Evolutionary conservation across 108 stramenopile species (phyloP).

Genomic region (Nitzschia sp.): DNA sequence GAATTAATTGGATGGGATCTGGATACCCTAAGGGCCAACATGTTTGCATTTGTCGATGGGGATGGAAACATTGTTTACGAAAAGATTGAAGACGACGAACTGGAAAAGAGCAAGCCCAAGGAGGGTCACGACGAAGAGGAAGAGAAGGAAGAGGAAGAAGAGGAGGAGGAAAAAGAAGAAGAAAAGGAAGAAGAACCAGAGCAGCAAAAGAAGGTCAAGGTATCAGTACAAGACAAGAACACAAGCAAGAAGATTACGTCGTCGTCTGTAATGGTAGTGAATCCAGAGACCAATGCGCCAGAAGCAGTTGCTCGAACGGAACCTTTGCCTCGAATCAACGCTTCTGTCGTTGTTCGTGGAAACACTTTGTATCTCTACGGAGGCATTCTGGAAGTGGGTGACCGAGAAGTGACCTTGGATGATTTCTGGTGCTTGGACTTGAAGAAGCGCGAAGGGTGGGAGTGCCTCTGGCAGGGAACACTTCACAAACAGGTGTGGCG

Average conservation of each 20-base stretch:
- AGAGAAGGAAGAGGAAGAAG: constrained; percentile 31
- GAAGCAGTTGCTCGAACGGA: constrained; percentile 63
- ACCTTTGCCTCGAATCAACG: constrained; percentile 83
- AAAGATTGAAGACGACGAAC: constrained; percentile 59
- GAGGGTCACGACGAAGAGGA: constrained; percentile 22
- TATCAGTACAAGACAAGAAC: not conserved
- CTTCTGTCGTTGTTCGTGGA: constrained; percentile 44
- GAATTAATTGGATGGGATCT: constrained; percentile 73
- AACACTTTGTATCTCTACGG: constrained; percentile 70
- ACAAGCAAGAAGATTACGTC: constrained; percentile 25
- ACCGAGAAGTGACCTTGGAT: constrained; percentile 88
- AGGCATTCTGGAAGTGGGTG: constrained; percentile 88
- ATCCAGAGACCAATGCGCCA: constrained; percentile 57
- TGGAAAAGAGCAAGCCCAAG: constrained; percentile 29
- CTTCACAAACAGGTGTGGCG: constrained; percentile 91
- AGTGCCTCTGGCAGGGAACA: constrained; percentile 77
- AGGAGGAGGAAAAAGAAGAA: constrained; percentile 46
- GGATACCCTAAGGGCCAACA: constrained; percentile 76
- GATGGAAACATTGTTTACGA: constrained; percentile 88
- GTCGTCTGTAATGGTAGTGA: constrained; percentile 66
- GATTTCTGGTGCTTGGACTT: constrained; percentile 87
- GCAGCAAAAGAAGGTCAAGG: constrained; percentile 7
- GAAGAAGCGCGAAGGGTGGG: constrained; percentile 80
- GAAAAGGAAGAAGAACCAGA: constrained; percentile 34
- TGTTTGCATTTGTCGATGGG: constrained; percentile 88